phyloP scores from a whole-genome alignment of 768 basidiomycete species.

The Megacollybia marginata region DNA sequence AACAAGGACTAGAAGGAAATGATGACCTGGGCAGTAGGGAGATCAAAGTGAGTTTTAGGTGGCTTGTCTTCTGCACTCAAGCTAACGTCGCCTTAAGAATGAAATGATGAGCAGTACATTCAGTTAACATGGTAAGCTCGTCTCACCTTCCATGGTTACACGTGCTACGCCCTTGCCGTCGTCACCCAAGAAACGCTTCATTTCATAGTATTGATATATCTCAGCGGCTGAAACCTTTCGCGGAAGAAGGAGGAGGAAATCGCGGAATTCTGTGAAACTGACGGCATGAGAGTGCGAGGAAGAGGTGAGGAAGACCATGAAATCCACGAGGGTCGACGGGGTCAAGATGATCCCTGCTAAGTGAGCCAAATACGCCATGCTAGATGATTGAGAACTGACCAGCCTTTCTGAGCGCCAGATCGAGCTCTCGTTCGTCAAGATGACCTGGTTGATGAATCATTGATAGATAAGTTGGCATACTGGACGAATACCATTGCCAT shows the following conservation, averaged over 20 bases:
- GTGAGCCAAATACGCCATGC: constrained; percentile 6
- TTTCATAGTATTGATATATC: constrained; percentile 79
- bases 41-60: constrained; percentile 16
- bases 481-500: constrained; percentile 59
- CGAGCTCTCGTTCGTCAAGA: constrained; percentile 60
- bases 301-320: constrained; percentile 73
- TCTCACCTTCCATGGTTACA: constrained; percentile 83
- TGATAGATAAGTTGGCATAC: no score
- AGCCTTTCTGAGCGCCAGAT: constrained; percentile 58
- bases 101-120: neutral
- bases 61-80: constrained; percentile 72
- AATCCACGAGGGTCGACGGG: constrained; percentile 65
- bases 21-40: constrained; percentile 1
- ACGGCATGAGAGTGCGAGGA: constrained; percentile 61
- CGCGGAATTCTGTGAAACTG: constrained; percentile 80
- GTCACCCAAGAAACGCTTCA: constrained; percentile 58
- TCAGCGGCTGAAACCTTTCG: constrained; percentile 74
- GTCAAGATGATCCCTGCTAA: constrained; percentile 64
- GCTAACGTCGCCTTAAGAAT: constrained; percentile 60
- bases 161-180: constrained; percentile 75
- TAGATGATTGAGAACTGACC: constrained; percentile 37
- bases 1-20: no score
- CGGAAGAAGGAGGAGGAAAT: constrained; percentile 84
- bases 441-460: constrained; percentile 6
- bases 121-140: neutral